Percentiles rank a stretch among this genome's conserved stretches.
Evolutionary conservation across 2,329 filamentous ascomycete genomes (phyloP).

Genomic region (Calonectria hongkongensis): DNA sequence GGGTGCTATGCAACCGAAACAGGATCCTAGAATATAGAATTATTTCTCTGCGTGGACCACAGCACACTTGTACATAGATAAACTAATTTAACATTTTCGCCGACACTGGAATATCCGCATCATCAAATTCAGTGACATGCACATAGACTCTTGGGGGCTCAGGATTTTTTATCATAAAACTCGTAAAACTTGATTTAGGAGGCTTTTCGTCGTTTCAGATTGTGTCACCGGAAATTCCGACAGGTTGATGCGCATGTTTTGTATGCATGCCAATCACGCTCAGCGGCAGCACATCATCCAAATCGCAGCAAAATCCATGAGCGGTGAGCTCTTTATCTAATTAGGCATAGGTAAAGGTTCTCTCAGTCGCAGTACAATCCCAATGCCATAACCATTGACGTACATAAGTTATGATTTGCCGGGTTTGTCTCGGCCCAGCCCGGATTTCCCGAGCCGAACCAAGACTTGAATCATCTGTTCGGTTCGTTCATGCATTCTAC

Average conservation of each 20-base stretch:
- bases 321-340: too few species aligned
- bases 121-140: neutral
- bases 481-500: slow-evolving; percentile 10
- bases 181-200: too few species aligned
- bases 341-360: too few species aligned
- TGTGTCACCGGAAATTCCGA: neutral
- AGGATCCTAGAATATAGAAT: slow-evolving; percentile 2
- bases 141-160: too few species aligned
- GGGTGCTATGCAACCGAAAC: neutral
- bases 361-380: too few species aligned
- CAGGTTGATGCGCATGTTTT: neutral
- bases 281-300: neutral
- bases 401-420: neutral
- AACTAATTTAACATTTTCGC: neutral
- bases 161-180: too few species aligned
- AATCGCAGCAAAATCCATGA: neutral
- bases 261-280: too few species aligned
- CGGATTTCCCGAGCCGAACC: slow-evolving; percentile 8
- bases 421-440: neutral
- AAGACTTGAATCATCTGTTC: neutral
- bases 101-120: too few species aligned
- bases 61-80: slow-evolving; percentile 6
- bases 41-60: neutral
- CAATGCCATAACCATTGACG: neutral
- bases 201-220: neutral